Base-by-base conservation (phyloP, 768 basidiomycete species). In the Boletus insuetus region DNA sequence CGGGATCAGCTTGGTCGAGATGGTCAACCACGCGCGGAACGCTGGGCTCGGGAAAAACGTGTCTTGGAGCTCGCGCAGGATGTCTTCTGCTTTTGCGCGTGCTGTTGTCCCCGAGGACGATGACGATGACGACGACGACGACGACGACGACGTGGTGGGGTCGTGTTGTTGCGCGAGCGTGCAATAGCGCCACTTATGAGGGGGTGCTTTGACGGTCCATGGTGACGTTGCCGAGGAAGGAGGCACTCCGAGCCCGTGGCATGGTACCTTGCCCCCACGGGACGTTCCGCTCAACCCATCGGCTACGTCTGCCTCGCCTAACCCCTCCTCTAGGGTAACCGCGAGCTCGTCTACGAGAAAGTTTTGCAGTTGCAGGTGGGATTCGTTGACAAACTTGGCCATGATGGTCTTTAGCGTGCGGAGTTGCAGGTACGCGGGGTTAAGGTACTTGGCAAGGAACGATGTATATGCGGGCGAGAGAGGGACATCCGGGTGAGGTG, bases 181-280 rank as follows among this genome's bases (percentile, higher is more conserved):
- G 70, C 90, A 88, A 77, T 94, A 98, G 34, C 96, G 91, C 81
- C 91, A 92, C 69, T 95, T 94, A 70, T 95, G 94, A 29, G 96
- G 93, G 1, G 96, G 96, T 3, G 95, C 94, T 63, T 83, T 83
- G 65, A 91, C 63, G 14, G 67, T 63, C 94, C 94, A 98, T 5
- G 76, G 74, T 4, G 74, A 65, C 0, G 52, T 92, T 1, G 73
- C 77, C 3, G 74, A 65, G 22, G 46, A 56, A 49, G 57, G 77
- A 32, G 73, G 73, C 2, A 72, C 64, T 14, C 94, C 94, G 10
- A 82, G 73, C n/a, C 71, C 73, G 61, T 97, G 94, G 12, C 80
- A 64, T 0, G 92, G 87, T 48, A 95, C 77, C 40, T 71, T 74
- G 6, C 75, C 75, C 10, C 65, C 67, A 20, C 88, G 85, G 35